These are phyloP conservation scores for Lophiostoma macrostomum DNA, from an alignment of 495 filamentous ascomycete species.

Conservation along the genomic window DNA sequence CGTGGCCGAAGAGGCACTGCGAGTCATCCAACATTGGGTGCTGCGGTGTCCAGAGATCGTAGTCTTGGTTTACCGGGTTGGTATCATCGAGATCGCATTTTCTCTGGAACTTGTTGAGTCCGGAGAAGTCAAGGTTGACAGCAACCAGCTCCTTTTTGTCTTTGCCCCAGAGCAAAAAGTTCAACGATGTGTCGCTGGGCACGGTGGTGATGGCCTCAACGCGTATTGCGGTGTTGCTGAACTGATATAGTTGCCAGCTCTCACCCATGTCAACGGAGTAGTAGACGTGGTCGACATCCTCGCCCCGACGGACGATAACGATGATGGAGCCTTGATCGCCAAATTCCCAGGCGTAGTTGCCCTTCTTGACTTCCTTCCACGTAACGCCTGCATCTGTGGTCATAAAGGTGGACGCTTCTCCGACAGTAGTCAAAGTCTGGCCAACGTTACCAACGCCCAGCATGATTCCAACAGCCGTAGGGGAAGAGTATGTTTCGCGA, in stretches of 20 bases:
- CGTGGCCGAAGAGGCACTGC: slow-evolving; percentile 87
- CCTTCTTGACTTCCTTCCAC: slow-evolving; percentile 82
- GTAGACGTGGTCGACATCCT: slow-evolving; percentile 63
- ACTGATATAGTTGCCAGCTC: slow-evolving; percentile 70
- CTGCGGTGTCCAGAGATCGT: slow-evolving; percentile 76
- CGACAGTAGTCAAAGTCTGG: slow-evolving; percentile 53
- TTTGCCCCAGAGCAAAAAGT: slow-evolving; percentile 85
- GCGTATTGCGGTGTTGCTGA: slow-evolving; percentile 64
- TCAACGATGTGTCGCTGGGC: slow-evolving; percentile 81
- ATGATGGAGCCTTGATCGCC: slow-evolving; percentile 91
- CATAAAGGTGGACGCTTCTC: slow-evolving; percentile 79
- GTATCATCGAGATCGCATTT: slow-evolving; percentile 67
- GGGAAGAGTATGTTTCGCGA: slow-evolving; percentile 78
- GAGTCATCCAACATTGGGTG: slow-evolving; percentile 67
- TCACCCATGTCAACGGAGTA: slow-evolving; percentile 79
- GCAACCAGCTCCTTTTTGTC: slow-evolving; percentile 54
- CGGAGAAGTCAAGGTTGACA: slow-evolving; percentile 83
- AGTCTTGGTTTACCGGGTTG: slow-evolving; percentile 58
- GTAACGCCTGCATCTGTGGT: slow-evolving; percentile 81
- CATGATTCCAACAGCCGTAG: slow-evolving; percentile 86
- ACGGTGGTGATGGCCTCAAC: slow-evolving; percentile 80
- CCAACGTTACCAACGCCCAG: slow-evolving; percentile 91
- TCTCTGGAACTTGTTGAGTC: slow-evolving; percentile 56
- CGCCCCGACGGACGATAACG: slow-evolving; percentile 67
- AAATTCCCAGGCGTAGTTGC: slow-evolving; percentile 85